These are phyloP conservation scores for Diaporthe citrichinensis DNA, from an alignment of 2,329 filamentous ascomycete genomes.

Conservation along the genomic window DNA sequence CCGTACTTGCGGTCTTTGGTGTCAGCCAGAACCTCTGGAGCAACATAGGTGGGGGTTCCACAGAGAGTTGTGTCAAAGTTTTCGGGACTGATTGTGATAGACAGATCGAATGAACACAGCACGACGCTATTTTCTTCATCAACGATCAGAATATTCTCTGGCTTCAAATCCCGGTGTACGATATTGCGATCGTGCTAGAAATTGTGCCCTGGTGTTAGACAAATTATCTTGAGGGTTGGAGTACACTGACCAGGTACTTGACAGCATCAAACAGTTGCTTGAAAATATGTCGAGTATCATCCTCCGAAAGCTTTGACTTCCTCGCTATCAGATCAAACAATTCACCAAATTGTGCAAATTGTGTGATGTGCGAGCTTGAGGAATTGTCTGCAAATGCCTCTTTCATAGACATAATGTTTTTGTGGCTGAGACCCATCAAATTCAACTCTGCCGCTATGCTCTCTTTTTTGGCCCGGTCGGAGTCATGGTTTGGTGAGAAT, in stretches of 20 bases:
- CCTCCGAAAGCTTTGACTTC: neutral
- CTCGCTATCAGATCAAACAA: neutral
- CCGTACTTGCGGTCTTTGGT: conserved; percentile 90
- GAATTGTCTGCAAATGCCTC: conserved; percentile 94
- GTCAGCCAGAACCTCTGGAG: conserved; percentile 92
- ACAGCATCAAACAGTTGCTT: neutral
- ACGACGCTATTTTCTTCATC: conserved; percentile 90
- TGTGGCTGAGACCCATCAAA: conserved; percentile 99
- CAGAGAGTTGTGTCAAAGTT: conserved; percentile 97
- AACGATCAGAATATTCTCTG: conserved; percentile 91
- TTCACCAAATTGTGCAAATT: neutral
- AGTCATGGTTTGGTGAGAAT: too few relatives aligned
- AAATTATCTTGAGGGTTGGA: neutral
- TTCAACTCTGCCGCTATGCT: conserved; percentile 95
- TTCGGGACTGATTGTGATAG: conserved; percentile 97
- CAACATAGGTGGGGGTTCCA: conserved; percentile 95
- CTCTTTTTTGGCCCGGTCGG: too few relatives aligned
- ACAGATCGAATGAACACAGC: conserved; percentile 94
- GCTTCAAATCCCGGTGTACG: conserved; percentile 85
- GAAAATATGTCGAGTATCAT: neutral
- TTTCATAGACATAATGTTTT: conserved; percentile 91
- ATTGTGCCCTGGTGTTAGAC: too few relatives aligned
- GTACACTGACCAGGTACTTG: neutral
- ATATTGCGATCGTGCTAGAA: neutral
- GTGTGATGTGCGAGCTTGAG: conserved; percentile 78